phyloP scores from a whole-genome alignment of 2,329 filamentous ascomycete species.

The Elsinoe australis region DNA sequence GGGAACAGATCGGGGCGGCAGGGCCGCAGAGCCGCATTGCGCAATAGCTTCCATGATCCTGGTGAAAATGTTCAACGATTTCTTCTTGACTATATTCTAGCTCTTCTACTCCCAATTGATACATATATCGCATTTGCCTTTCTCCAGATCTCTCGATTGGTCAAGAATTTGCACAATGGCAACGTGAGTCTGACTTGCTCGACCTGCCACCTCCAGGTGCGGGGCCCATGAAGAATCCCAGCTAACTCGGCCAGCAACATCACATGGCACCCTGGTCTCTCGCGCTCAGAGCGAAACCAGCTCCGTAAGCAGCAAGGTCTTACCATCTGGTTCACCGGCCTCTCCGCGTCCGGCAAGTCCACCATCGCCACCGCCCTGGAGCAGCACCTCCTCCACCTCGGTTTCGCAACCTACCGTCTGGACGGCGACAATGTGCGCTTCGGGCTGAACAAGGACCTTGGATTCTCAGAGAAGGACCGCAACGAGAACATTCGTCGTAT shows the following conservation, averaged over 20 bases:
- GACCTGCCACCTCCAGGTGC: background rate
- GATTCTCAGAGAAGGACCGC: slow-evolving; percentile 85
- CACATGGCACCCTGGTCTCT: slow-evolving; percentile 79
- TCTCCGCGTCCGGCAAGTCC: slow-evolving; percentile 93
- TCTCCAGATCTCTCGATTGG: too few species aligned
- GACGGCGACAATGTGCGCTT: slow-evolving; percentile 99
- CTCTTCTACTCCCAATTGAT: too few species aligned
- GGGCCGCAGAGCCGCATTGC: background rate
- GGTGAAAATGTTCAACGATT: too few species aligned
- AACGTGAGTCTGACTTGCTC: background rate
- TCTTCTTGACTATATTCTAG: too few species aligned
- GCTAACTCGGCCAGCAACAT: slow-evolving; percentile 86
- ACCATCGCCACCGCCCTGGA: slow-evolving; percentile 95
- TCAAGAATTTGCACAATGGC: background rate
- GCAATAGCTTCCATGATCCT: too few species aligned
- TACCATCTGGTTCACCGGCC: slow-evolving; percentile 96
- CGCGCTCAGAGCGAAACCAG: slow-evolving; percentile 65
- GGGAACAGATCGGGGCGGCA: too few species aligned
- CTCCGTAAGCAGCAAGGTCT: slow-evolving; percentile 78
- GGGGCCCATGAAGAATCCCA: background rate
- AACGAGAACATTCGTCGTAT: slow-evolving; percentile 98
- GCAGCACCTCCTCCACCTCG: slow-evolving; percentile 86
- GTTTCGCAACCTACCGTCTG: slow-evolving; percentile 77
- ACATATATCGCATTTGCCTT: too few species aligned
- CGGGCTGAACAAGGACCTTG: slow-evolving; percentile 94